phyloP scores from a whole-genome alignment of 2,329 filamentous ascomycete species.

The Lomentospora prolificans region DNA sequence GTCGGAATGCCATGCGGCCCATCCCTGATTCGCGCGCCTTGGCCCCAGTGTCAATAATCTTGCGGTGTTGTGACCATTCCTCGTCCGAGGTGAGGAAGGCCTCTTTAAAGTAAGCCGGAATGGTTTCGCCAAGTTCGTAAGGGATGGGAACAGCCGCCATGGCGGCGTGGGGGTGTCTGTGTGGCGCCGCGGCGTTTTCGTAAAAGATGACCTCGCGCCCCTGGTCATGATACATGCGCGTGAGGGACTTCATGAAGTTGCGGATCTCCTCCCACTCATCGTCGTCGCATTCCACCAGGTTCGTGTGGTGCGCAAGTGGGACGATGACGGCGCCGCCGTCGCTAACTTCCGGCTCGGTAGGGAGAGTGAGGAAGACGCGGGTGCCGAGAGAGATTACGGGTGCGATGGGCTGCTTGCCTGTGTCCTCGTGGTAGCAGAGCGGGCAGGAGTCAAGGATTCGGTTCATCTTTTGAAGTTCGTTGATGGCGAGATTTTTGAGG shows the following conservation, averaged over 20 bases:
- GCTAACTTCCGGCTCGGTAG: constrained; percentile 80
- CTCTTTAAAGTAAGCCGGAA: constrained; percentile 91
- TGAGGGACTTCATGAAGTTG: constrained; percentile 97
- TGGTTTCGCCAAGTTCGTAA: constrained; percentile 80
- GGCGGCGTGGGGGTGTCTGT: constrained; percentile 71
- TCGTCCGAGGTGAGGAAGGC: constrained; percentile 81
- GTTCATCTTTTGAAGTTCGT: constrained; percentile 84
- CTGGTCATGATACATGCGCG: constrained; percentile 87
- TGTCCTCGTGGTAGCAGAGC: constrained; percentile 85
- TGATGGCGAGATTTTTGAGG: constrained; percentile 77
- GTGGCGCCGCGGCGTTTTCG: constrained; percentile 82
- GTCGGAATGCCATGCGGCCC: constrained; percentile 73
- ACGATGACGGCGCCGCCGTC: constrained; percentile 80
- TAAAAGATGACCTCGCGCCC: constrained; percentile 93
- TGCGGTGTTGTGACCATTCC: constrained; percentile 93
- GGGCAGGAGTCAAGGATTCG: constrained; percentile 78
- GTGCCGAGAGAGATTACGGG: constrained; percentile 81
- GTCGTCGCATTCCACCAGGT: constrained; percentile 95
- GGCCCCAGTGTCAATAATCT: constrained; percentile 79
- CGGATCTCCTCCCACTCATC: constrained; percentile 99
- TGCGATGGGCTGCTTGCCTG: constrained; percentile 62
- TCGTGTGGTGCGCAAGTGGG: constrained; percentile 75
- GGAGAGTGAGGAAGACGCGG: constrained; percentile 75
- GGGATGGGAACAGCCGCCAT: constrained; percentile 82
- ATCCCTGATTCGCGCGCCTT: constrained; percentile 53